These are phyloP conservation scores for Chrysopogon serrulatus DNA, from an alignment of 176 grass and related monocot species.

Conservation along the genomic window DNA sequence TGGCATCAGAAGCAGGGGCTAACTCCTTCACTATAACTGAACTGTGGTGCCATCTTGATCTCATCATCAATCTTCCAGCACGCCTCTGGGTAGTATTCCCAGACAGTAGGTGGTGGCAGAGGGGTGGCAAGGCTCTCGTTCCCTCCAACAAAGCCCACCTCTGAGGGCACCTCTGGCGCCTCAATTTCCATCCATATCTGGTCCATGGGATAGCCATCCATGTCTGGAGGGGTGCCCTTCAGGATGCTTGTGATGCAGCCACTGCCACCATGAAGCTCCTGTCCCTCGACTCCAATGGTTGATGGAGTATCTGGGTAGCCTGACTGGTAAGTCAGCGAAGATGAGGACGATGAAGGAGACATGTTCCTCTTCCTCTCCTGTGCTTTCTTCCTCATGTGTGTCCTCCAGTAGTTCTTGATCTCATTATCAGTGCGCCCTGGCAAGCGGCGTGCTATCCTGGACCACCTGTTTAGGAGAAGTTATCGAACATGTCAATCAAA, in stretches of 20 bases:
- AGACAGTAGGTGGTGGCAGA: constrained; percentile 12
- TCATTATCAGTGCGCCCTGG: constrained; percentile 91
- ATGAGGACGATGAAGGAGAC: constrained; percentile 70
- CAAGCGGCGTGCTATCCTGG: constrained; percentile 65
- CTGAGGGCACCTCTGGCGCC: constrained; percentile 24
- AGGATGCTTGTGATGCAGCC: constrained; percentile 55
- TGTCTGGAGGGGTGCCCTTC: constrained; percentile 31
- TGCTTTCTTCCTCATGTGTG: constrained; percentile 96
- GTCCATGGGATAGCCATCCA: constrained; percentile 75
- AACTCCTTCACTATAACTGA: constrained; percentile 29
- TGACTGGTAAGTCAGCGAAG: constrained; percentile 66
- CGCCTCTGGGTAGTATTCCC: constrained; percentile 48
- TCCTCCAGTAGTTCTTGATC: constrained; percentile 99
- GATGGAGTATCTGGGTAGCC: constrained; percentile 28
- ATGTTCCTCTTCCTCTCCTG: constrained; percentile 70
- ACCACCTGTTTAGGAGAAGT: constrained; percentile 60
- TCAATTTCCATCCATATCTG: constrained; percentile 93
- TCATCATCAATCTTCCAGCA: constrained; percentile 63
- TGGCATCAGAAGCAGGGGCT: constrained; percentile 41
- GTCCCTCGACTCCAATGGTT: constrained; percentile 10
- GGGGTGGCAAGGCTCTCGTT: constrained; percentile 31
- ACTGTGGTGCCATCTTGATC: constrained; percentile 44
- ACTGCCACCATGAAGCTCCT: constrained; percentile 35
- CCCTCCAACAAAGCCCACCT: constrained; percentile 1
- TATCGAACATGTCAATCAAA: background rate